Base-by-base conservation (phyloP, 805 yeast species). In the Jamesozyma rosinii region DNA sequence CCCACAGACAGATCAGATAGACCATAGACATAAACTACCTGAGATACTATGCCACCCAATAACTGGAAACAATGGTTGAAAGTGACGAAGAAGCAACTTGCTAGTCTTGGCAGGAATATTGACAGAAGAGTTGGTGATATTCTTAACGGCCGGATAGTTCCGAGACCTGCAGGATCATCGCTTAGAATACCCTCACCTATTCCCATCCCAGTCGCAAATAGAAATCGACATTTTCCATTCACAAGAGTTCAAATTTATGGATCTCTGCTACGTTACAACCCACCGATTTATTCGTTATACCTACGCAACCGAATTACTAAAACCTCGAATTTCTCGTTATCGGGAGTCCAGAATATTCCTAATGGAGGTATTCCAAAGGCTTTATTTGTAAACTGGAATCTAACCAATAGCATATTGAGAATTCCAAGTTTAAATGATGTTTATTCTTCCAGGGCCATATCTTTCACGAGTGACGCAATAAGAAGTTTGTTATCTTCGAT, bases 391-490 rank as follows among this genome's bases (percentile, higher is more conserved):
- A 35, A 35, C 21, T 35, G 37, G 37, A 35, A 35, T 20, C 14
- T 35, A 19, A 20, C 21, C 6, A 19, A 35, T n/a, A 13, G 9
- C 22, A 4, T 35, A 20, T 5, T 20, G 21, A 6, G n/a, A 17
- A 17, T 35, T 24, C 29, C 29, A 6, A 24, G 11, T 11, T 19
- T 35, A 13, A 15, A 35, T 4, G 21, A 35, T 18, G 43, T 49
- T 40, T 54, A 52, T 29, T 54, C 58, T 6, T 52, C 55, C 2
- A 48, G 53, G 8, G 46, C 50, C 22, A 52, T 54, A 30, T 43
- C 40, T 20, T 52, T 46, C 22, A 54, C 80, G 2, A 74, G 71
- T 42, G 80, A 79, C 50, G 84, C 81, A 44, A 80, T 76, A 22
- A 66, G 67, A 47, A 77, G 72, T 53, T 64, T 81, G 59, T 75